Evolutionary conservation across 345 rosid species (phyloP), one percentile per base, ranked within the genome.

Genomic region (Microthlaspi erraticum): DNA sequence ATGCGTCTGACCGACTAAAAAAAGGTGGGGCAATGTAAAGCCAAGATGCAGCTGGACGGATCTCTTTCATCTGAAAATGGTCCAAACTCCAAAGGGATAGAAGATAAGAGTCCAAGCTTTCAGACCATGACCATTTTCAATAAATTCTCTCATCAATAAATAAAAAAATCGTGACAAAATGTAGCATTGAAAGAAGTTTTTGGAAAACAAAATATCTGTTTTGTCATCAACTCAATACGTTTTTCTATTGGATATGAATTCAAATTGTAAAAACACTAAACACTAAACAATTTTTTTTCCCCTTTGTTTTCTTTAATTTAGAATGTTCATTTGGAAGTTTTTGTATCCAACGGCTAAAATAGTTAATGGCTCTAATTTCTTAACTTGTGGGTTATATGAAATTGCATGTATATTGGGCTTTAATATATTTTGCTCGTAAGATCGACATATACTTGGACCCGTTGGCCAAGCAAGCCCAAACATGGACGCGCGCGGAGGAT

Each of bases 41-140:
- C 50, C 71, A 64, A 72, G 38, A 55, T 64, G 77, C 56, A 63
- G 76, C 70, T 72, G 70, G 65, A 48, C 26, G 19, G 57, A 64
- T 72, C 71, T 64, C 16, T 20, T 64, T 55, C 76, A 54, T 56
- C 33, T 14, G 23, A 46, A 36, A 45, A 34, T 72, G 64, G 77
- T 72, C 71, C 71, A 23, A 29, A 17, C 39, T 72, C 71, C 71
- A 23, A 29, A 17, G 39, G 18, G 12, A 72, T 18, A 55, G 33
- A 54, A 7, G 71, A 72, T 55, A 45, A 53, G 13, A 34, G 36
- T 34, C 59, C 32, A 14, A 32, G 70, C 58, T 37, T 52, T 44
- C 52, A 33, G 63, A 72, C 50, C 64, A 55, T 44, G 76, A 63
- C 69, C 41, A 7, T 62, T 52, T 11, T 10, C n/a, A 16, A 39